Base-by-base conservation (phyloP, 257 asterid species). In the Solanum phureja region DNA sequence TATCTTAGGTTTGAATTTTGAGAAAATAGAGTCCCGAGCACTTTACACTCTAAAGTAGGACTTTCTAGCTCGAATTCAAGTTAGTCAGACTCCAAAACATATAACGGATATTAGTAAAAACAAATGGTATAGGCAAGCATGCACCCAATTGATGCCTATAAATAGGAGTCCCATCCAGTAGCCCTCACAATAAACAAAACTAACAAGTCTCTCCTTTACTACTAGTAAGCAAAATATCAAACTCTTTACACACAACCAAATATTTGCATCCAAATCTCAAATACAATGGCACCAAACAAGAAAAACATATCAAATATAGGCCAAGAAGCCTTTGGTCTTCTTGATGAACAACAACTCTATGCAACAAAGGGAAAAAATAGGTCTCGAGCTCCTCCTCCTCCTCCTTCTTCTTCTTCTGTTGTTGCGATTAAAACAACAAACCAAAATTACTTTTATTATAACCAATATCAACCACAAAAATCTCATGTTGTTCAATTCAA, bases 1-100 rank as follows among this genome's bases (percentile, higher is more conserved):
- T 16, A 73, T 34, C 14, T 72, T 2, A 1, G 0, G 2, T 18
- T 34, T 0, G 8, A 72, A 0, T 6, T 1, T 0, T 4, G 0
- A 11, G 2, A 9, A 4, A 8, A 18, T 72, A 7, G 1, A 34
- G 16, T 73, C 18, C 4, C 14, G 0, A 73, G 1, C 2, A 1
- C 29, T 34, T 16, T 34, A 73, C 0, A 0, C 29, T n/a, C 18
- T 4, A 35, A 72, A 35, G 2, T 9, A 4, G 2, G 2, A 9
- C 16, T 35, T 73, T 19, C 5, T 0, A 1, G 1, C 18, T 7
- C 4, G 0, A 73, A 34, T 34, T 19, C 2, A 35, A 19, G 23
- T 56, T 18, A 27, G 3, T 4, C 8, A 3, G 1, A 2, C 27
- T 3, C 3, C 27, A 73, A 34, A 73, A 34, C 0, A 2, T 2